A percentile compares a stretch with the other conserved stretches of the same genome.
These are phyloP conservation scores for Linderina pennispora DNA, from an alignment of 192 early-diverging fungal species.

Conservation along the genomic window DNA sequence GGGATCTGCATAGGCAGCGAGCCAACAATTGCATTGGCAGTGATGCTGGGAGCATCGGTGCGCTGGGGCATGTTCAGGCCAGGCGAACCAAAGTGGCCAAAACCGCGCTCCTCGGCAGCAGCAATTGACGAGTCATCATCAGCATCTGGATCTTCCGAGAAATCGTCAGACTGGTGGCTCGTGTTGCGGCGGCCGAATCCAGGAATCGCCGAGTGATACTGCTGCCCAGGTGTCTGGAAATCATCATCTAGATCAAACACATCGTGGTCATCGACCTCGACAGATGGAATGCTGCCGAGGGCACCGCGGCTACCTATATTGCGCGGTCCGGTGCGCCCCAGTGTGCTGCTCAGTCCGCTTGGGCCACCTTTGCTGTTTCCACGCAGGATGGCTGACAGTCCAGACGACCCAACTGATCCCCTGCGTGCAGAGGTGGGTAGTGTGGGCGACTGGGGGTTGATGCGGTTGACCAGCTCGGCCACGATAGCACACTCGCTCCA, in stretches of 20 bases:
- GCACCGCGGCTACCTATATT: not conserved
- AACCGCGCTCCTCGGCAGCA: conserved; percentile 17
- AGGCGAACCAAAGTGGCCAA: conserved; percentile 18
- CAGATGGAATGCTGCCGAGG: not conserved
- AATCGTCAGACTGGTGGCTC: conserved; percentile 13
- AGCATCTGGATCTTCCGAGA: conserved; percentile 24
- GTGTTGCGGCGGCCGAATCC: too few species aligned
- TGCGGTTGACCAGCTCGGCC: conserved; percentile 16
- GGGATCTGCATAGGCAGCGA: conserved; percentile 47
- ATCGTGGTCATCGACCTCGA: not conserved
- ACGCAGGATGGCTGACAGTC: conserved; percentile 39
- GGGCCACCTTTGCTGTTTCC: too few species aligned
- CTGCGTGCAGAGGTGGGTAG: not conserved
- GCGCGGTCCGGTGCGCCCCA: conserved; percentile 1
- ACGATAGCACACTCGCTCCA: conserved; percentile 23
- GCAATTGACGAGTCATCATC: conserved; percentile 18
- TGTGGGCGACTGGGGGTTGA: conserved; percentile 14
- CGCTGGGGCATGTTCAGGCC: not conserved
- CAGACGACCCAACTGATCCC: conserved; percentile 16
- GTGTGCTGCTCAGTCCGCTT: not conserved
- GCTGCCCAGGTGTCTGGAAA: not conserved
- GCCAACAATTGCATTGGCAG: conserved; percentile 25
- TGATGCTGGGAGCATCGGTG: not conserved
- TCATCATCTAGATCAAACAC: not conserved
- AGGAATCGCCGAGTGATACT: too few species aligned